These are phyloP conservation scores for Wickerhamomyces rabaulensis DNA, from an alignment of 805 yeast species.

Conservation along the genomic window DNA sequence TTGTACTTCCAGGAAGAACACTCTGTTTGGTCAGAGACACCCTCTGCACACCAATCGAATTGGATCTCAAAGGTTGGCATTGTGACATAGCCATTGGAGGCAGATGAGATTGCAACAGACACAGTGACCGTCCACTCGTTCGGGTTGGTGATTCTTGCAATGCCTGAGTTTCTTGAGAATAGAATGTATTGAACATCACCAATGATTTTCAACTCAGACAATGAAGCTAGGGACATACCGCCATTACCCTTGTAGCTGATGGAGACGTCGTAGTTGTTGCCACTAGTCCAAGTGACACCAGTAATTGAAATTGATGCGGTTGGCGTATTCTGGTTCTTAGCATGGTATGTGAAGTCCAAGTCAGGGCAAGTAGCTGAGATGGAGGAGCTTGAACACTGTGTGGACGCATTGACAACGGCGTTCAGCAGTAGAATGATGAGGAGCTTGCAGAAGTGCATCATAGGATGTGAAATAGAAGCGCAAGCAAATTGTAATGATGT, in stretches of 20 bases:
- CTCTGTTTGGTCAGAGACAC: slow-evolving; percentile 13
- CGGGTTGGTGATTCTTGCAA: slow-evolving; percentile 7
- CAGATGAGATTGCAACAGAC: slow-evolving; percentile 1
- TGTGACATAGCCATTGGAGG: slow-evolving; percentile 1
- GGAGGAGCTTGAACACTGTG: not conserved
- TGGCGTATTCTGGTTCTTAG: slow-evolving; percentile 6
- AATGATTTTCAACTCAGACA: slow-evolving; percentile 12
- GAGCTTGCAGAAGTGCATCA: not conserved
- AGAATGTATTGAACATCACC: slow-evolving; percentile 4
- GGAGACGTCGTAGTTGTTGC: slow-evolving; percentile 8
- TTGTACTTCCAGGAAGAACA: slow-evolving; percentile 17
- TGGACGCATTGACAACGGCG: not conserved
- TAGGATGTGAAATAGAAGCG: not conserved
- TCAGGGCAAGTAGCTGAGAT: slow-evolving; percentile 2
- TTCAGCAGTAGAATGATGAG: not conserved
- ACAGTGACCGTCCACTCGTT: slow-evolving; percentile 8
- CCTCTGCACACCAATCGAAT: slow-evolving; percentile 11
- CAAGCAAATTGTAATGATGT: not conserved
- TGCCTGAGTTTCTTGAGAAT: slow-evolving; percentile 6
- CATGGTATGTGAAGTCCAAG: slow-evolving; percentile 5
- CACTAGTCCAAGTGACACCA: slow-evolving; percentile 3
- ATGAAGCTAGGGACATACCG: slow-evolving; percentile 4
- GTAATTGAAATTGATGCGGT: slow-evolving; percentile 7
- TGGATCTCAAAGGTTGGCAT: slow-evolving; percentile 10
- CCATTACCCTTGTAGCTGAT: slow-evolving; percentile 4